Percentiles rank a stretch among this genome's conserved stretches.
Conservation (phyloP, 2,329 filamentous ascomycete species). For the Diplodia corticola region DNA sequence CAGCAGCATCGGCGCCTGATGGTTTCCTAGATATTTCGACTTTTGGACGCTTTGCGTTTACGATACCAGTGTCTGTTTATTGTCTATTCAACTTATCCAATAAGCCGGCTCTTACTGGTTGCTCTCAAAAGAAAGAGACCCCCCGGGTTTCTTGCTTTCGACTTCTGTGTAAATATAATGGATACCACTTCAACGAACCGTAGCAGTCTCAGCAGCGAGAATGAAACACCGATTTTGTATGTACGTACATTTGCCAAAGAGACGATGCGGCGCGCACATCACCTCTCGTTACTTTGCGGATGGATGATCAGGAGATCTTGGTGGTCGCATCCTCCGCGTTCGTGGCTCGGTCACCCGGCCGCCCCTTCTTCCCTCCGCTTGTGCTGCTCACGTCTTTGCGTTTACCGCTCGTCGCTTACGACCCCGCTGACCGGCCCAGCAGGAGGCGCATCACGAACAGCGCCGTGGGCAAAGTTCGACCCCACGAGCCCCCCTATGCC, state of each 20-base stretch:
- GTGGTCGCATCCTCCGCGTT: conserved; percentile 6
- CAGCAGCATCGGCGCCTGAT: not conserved
- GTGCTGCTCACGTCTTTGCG: not conserved
- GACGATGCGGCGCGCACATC: not conserved
- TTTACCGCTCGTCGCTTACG: not conserved
- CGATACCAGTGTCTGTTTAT: conserved; percentile 20
- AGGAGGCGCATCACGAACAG: not conserved
- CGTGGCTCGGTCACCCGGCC: not conserved
- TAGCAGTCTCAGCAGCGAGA: not conserved
- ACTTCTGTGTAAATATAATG: conserved; percentile 15
- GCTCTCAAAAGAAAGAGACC: not conserved
- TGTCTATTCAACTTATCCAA: conserved; percentile 20
- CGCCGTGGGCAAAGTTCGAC: not conserved
- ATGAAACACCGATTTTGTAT: not conserved
- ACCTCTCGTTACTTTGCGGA: not conserved
- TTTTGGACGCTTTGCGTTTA: not conserved
- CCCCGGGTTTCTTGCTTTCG: not conserved
- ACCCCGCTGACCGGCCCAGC: not conserved
- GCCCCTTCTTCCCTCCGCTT: not conserved
- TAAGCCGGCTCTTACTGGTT: conserved; percentile 20
- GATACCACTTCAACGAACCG: not conserved
- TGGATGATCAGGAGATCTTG: conserved; percentile 16
- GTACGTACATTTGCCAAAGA: no score
- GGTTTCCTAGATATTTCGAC: conserved; percentile 12
- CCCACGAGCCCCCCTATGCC: not conserved